Percentiles rank a stretch among this genome's conserved stretches.
Evolutionary conservation across 2,329 filamentous ascomycete species (phyloP).

Genomic region (Aquanectria penicillioides): DNA sequence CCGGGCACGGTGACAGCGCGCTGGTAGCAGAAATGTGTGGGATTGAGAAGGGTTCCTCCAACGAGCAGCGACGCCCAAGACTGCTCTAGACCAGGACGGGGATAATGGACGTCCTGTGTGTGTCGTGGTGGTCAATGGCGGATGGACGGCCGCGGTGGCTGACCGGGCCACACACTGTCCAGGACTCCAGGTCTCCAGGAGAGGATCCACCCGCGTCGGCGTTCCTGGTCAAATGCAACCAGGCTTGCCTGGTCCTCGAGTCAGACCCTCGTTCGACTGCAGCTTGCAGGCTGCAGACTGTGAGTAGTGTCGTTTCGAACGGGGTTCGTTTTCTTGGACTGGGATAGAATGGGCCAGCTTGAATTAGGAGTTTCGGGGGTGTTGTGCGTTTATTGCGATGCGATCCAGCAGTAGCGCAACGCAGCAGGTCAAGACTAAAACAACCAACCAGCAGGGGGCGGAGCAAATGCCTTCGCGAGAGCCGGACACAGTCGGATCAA

Average conservation of each 20-base stretch:
- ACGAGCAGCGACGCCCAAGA: constrained; percentile 21
- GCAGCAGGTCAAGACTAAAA: no score
- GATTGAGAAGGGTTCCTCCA: constrained; percentile 31
- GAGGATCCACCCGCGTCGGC: constrained; percentile 35
- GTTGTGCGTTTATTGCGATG: constrained; percentile 35
- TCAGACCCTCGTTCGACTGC: constrained; percentile 35
- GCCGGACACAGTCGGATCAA: no score
- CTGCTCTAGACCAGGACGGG: constrained; percentile 32
- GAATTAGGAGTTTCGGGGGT: constrained; percentile 36
- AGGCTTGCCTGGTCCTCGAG: constrained; percentile 41
- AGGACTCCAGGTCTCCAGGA: no score
- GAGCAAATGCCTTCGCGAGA: no score
- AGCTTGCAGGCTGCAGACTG: constrained; percentile 1
- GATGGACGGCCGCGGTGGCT: constrained; percentile 31
- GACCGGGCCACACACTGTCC: constrained; percentile 32
- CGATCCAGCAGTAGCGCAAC: constrained; percentile 11
- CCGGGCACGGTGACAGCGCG: constrained; percentile 5
- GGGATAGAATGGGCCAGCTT: constrained; percentile 25
- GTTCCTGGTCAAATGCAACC: constrained; percentile 42
- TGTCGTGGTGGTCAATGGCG: constrained; percentile 16
- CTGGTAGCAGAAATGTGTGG: constrained; percentile 13
- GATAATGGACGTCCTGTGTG: constrained; percentile 23
- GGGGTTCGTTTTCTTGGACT: constrained; percentile 27
- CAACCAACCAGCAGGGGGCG: neutral
- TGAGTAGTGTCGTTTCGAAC: constrained; percentile 25